phyloP scores from a whole-genome alignment of 208 protist genomes.

The Leishmania tropica region DNA sequence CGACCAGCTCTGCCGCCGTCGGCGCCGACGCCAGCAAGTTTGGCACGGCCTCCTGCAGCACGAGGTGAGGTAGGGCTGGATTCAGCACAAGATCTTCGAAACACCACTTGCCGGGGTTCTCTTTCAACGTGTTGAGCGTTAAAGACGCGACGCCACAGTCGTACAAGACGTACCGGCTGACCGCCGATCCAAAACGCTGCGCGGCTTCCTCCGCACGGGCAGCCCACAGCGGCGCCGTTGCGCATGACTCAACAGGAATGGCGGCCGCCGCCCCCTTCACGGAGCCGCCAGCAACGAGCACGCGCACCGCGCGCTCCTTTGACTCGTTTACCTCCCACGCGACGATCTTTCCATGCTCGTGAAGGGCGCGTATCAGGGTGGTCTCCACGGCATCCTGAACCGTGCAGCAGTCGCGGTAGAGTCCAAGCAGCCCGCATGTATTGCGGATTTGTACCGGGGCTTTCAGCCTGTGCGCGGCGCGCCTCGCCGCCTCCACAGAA shows the following conservation, averaged over 20 bases:
- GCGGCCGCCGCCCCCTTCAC: conserved; percentile 25
- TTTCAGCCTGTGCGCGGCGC: conserved; percentile 31
- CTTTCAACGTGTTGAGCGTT: conserved; percentile 28
- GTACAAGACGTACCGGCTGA: conserved; percentile 39
- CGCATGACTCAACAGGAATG: conserved; percentile 18
- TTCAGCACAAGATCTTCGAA: conserved; percentile 28
- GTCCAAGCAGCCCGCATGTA: conserved; percentile 12
- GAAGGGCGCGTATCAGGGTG: conserved; percentile 9
- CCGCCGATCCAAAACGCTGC: conserved; percentile 12
- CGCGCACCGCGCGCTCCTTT: conserved; percentile 12
- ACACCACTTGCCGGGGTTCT: conserved; percentile 53
- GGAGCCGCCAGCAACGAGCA: conserved; percentile 20
- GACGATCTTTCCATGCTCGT: conserved; percentile 37
- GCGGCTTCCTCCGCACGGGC: conserved; percentile 8
- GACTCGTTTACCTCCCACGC: conserved; percentile 42
- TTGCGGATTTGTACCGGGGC: conserved; percentile 36
- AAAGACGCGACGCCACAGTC: conserved; percentile 31
- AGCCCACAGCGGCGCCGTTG: conserved; percentile 17
- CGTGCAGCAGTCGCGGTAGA: conserved; percentile 9
- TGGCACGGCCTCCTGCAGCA: background rate
- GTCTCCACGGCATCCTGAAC: conserved; percentile 12
- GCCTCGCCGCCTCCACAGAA: conserved; percentile 23
- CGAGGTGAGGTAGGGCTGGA: conserved; percentile 1
- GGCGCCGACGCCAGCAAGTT: background rate
- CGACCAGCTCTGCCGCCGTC: conserved; percentile 1